Evolutionary conservation across 805 yeast genomes (phyloP).

Genomic region (Teunomyces stri): DNA sequence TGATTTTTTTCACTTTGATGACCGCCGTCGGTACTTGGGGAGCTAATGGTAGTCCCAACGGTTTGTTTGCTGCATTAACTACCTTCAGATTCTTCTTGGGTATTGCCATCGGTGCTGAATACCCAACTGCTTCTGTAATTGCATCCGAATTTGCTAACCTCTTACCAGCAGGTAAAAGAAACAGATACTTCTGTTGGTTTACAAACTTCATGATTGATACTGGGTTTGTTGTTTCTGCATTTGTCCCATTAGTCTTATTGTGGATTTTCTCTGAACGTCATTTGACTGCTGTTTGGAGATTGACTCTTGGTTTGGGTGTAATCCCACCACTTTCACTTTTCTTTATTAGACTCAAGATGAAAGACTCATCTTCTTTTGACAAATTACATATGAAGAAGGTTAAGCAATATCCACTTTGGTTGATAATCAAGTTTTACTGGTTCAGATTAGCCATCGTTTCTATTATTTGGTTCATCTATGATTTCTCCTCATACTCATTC

Average conservation of each 20-base stretch:
- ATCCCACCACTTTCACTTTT: slow-evolving; percentile 80
- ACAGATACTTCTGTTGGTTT: slow-evolving; percentile 86
- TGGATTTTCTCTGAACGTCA: slow-evolving; percentile 77
- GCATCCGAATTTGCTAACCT: slow-evolving; percentile 86
- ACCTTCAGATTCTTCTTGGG: slow-evolving; percentile 86
- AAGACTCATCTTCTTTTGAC: slow-evolving; percentile 69
- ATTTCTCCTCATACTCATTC: slow-evolving; percentile 83
- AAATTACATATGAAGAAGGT: slow-evolving; percentile 67
- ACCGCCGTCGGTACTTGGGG: slow-evolving; percentile 75
- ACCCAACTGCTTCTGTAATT: slow-evolving; percentile 90
- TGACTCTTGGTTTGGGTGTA: slow-evolving; percentile 86
- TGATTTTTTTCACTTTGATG: slow-evolving; percentile 74
- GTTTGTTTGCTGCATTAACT: slow-evolving; percentile 80
- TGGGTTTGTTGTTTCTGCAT: slow-evolving; percentile 81
- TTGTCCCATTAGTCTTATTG: slow-evolving; percentile 80
- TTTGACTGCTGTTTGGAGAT: slow-evolving; percentile 86
- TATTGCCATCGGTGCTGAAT: slow-evolving; percentile 91
- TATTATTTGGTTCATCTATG: slow-evolving; percentile 87
- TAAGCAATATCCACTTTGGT: slow-evolving; percentile 58
- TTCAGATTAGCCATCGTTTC: slow-evolving; percentile 69
- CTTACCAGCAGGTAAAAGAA: slow-evolving; percentile 78
- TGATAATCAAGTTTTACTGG: slow-evolving; percentile 79
- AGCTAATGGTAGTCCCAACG: slow-evolving; percentile 60
- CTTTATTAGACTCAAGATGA: slow-evolving; percentile 70
- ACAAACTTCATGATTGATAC: slow-evolving; percentile 84